These are phyloP conservation scores for Cornus florida DNA, from an alignment of 148 eudicot genomes.

Conservation along the genomic window DNA sequence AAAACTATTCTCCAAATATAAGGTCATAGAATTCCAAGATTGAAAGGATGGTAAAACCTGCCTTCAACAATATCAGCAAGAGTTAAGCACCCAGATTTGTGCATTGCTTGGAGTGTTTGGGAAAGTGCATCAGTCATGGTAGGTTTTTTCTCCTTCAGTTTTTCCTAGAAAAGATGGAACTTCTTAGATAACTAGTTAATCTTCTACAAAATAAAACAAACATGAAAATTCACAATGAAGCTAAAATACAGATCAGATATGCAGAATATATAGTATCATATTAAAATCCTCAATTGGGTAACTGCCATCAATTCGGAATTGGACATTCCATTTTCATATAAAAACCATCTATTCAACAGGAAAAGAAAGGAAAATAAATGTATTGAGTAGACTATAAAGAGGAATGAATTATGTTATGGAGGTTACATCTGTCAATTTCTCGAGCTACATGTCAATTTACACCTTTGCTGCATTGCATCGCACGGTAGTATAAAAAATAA, in stretches of 20 bases:
- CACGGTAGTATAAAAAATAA: not conserved
- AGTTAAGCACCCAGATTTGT: constrained; percentile 92
- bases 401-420: not conserved
- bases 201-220: not conserved
- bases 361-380: not conserved
- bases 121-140: constrained; percentile 72
- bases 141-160: constrained; percentile 97
- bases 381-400: not conserved
- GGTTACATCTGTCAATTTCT: not conserved
- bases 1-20: not conserved
- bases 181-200: not conserved
- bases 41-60: constrained; percentile 21
- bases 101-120: constrained; percentile 93
- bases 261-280: not conserved
- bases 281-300: not conserved
- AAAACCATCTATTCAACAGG: not conserved
- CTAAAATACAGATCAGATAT: not conserved
- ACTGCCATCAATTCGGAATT: not conserved
- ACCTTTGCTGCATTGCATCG: not conserved
- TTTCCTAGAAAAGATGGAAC: constrained; percentile 58
- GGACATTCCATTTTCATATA: not conserved
- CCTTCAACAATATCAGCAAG: constrained; percentile 90
- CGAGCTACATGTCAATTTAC: not conserved
- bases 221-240: not conserved
- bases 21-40: not conserved